Evolutionary conservation across 129 eudicot species (phyloP), one percentile per base, ranked within the genome.

Genomic region (Heracleum sosnowskyi): DNA sequence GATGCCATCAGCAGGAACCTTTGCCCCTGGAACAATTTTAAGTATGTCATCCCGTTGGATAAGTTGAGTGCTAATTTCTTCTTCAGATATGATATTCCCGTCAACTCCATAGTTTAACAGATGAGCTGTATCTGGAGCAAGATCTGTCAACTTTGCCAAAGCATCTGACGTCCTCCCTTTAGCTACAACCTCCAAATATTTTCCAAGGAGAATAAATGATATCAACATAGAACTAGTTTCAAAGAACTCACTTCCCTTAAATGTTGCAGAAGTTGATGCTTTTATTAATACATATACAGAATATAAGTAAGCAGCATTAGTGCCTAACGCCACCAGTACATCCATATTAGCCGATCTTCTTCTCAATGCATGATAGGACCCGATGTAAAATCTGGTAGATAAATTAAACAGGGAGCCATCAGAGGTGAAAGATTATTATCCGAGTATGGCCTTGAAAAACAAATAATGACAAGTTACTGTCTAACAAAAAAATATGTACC

Each of bases 171-270:
- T 96, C 86, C 88, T 92, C 68, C 99, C 99, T 85, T 90, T 96
- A 18, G 99, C 99, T 83, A 78, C 83, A 41, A 92, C 91, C 84
- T 96, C 99, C 81, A 96, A 80, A 81, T 92, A 96, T 77, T 96
- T 96, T 16, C 99, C 99, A 35, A 96, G 78, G 76, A 96, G 96
- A 66, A 96, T 96, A 84, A 96, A 96, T 18, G 99, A 92, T 82
- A 96, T 88, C 86, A 96, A 83, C 99, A 96, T 96, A 41, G 99
- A 88, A 87, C 99, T 96, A 12, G 99, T 96, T 85, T 96, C 99
- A 80, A 96, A 96, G 76, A 89, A 92, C 83, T 96, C 99, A 84
- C 87, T 91, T 22, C 97, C 97, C 85, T 87, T 94, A 42, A 96
- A 96, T 16, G 83, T 83, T 37, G 86, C 88, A 16, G 97, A 92